These are phyloP conservation scores for Russula compacta DNA, from an alignment of 768 basidiomycete species.

Conservation along the genomic window DNA sequence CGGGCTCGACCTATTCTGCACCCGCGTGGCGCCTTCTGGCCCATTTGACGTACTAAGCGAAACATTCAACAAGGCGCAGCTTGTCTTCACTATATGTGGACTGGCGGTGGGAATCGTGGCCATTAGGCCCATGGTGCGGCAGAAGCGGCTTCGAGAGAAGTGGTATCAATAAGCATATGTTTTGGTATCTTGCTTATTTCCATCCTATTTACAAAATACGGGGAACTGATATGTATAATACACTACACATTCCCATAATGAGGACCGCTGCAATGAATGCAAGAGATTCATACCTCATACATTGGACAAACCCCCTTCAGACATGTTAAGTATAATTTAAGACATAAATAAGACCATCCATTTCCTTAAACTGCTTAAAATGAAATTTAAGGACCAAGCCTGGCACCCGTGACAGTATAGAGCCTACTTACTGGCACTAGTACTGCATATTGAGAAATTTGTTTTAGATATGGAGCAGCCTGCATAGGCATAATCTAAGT, in stretches of 20 bases:
- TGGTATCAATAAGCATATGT: constrained; percentile 49
- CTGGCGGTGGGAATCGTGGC: constrained; percentile 69
- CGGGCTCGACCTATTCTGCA: constrained; percentile 85
- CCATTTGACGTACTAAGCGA: constrained; percentile 91
- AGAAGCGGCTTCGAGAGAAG: constrained; percentile 55
- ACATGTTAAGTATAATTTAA: no score
- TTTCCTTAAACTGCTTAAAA: no score
- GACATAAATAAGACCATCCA: no score
- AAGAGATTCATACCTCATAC: no score
- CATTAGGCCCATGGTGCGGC: constrained; percentile 69
- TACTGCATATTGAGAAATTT: no score
- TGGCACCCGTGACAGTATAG: no score
- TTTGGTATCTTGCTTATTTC: no score
- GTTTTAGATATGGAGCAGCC: not conserved
- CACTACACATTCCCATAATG: not conserved
- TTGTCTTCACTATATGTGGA: constrained; percentile 72
- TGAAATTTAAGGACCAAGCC: no score
- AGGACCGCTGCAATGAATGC: no score
- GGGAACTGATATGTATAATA: not conserved
- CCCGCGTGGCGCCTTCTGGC: constrained; percentile 74
- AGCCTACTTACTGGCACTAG: no score
- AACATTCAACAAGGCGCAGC: constrained; percentile 87
- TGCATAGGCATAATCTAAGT: not conserved
- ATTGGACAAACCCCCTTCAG: no score
- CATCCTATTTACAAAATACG: not conserved